Percentiles rank a stretch among this genome's conserved stretches.
Conservation (phyloP, 2,329 filamentous ascomycete species). For the Lachnellula subtilissima region DNA sequence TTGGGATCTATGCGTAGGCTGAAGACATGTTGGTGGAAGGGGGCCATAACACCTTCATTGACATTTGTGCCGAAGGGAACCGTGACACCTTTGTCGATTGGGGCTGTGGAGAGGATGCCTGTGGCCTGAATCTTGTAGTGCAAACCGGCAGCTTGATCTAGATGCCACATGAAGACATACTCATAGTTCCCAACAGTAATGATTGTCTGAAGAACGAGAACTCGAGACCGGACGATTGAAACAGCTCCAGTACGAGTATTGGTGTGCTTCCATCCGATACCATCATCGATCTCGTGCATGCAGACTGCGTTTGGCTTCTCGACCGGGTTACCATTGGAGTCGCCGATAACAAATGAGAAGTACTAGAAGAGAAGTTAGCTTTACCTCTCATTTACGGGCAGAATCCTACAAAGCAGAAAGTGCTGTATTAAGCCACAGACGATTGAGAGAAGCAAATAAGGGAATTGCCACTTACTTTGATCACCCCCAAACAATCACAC, state of each 20-base stretch:
- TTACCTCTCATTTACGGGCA: too few relatives aligned
- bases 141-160: slow-evolving; percentile 60
- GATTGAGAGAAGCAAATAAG: background rate
- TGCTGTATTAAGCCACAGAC: too few relatives aligned
- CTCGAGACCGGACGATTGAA: slow-evolving; percentile 21
- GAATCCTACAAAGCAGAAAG: too few relatives aligned
- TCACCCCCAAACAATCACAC: slow-evolving; percentile 65
- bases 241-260: slow-evolving; percentile 41
- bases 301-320: slow-evolving; percentile 58
- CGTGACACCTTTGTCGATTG: slow-evolving; percentile 49
- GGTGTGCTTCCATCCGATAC: slow-evolving; percentile 67
- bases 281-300: slow-evolving; percentile 65
- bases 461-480: slow-evolving; percentile 39
- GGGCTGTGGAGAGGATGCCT: slow-evolving; percentile 53
- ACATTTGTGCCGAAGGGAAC: slow-evolving; percentile 57
- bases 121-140: slow-evolving; percentile 60
- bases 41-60: slow-evolving; percentile 52
- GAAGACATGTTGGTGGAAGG: slow-evolving; percentile 58
- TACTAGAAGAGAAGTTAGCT: slow-evolving; percentile 33
- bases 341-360: slow-evolving; percentile 49
- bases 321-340: slow-evolving; percentile 49
- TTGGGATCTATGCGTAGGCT: slow-evolving; percentile 50
- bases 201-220: slow-evolving; percentile 25
- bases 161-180: slow-evolving; percentile 59
- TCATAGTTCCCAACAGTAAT: slow-evolving; percentile 65